Evolutionary conservation across 1,139 yeast species (phyloP), one percentile per base, ranked within the genome.

Genomic region (Kodamaea sp.): DNA sequence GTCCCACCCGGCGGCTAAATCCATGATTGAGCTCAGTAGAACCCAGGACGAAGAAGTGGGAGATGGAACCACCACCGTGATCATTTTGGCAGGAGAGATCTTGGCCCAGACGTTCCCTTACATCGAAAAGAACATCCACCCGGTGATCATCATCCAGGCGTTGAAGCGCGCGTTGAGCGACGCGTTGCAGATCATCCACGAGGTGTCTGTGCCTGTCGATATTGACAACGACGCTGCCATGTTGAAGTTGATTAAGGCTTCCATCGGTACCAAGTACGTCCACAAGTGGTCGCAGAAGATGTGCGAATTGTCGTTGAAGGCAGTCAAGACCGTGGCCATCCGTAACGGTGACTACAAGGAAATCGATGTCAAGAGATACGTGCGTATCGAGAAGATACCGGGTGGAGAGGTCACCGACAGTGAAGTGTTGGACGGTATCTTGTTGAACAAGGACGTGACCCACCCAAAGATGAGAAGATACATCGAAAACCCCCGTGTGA

Each of bases 11-110:
- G 98, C 98, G 7, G 98, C 99, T 34, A 94, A 94, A 66, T 85
- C 96, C 22, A 94, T 94, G 97, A 86, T 94, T 57, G 98, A 94
- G 65, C 76, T 94, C 50, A 83, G 95, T 51, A 79, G 98, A 66
- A 90, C 98, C 7, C 98, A 92, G 67, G 99, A 94, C 59, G 99
- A 94, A 64, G 98, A 94, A 66, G 97, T 92, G 43, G 98, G 98
- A 35, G 98, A 92, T 59, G 98, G 98, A 44, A 92, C 98, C 41
- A 92, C 98, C 23, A 84, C 96, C 7, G 98, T 92, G 37, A 90
- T 92, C 53, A 85, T 85, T 38, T 70, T 90, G 47, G 97, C 98
- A 6, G 99, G 98, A 41, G 99, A 92, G 60, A 88, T 92, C 42
- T 73, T 92, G 47, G 96, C 97, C 3, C 97, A 90, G 63, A 82